These are phyloP conservation scores for Jasminum sambac DNA, from an alignment of 257 asterid species.

Conservation along the genomic window DNA sequence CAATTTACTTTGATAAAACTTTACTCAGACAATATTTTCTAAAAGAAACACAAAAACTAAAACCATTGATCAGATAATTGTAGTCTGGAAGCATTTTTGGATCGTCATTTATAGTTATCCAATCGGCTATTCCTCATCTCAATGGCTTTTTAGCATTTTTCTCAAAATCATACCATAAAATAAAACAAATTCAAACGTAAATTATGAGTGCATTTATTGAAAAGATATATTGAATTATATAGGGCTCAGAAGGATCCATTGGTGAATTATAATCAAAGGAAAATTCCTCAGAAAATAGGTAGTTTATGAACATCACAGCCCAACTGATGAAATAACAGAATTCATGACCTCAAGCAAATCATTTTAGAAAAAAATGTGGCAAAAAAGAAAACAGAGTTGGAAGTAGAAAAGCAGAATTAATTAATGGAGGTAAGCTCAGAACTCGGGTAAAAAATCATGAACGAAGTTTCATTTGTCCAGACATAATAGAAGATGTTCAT, in stretches of 20 bases:
- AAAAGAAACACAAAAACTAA: background rate
- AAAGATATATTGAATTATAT: background rate
- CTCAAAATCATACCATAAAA: too few species aligned
- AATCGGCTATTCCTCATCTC: slow-evolving; percentile 46
- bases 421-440: slow-evolving; percentile 43
- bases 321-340: background rate
- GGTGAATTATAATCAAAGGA: slow-evolving; percentile 66
- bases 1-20: too few species aligned
- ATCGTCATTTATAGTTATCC: slow-evolving; percentile 48
- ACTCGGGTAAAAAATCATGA: slow-evolving; percentile 53
- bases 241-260: slow-evolving; percentile 95
- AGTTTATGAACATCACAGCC: slow-evolving; percentile 68
- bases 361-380: background rate
- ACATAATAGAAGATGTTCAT: slow-evolving; percentile 55
- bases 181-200: too few species aligned
- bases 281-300: slow-evolving; percentile 70
- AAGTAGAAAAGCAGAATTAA: background rate
- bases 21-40: too few species aligned
- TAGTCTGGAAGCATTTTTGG: slow-evolving; percentile 59
- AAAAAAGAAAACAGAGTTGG: background rate
- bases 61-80: slow-evolving; percentile 82
- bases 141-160: slow-evolving; percentile 21
- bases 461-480: slow-evolving; percentile 68
- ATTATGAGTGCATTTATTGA: background rate
- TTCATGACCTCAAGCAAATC: background rate